Evolutionary conservation across 176 grass and related monocot genomes (phyloP).

Genomic region (Avena atlantica): DNA sequence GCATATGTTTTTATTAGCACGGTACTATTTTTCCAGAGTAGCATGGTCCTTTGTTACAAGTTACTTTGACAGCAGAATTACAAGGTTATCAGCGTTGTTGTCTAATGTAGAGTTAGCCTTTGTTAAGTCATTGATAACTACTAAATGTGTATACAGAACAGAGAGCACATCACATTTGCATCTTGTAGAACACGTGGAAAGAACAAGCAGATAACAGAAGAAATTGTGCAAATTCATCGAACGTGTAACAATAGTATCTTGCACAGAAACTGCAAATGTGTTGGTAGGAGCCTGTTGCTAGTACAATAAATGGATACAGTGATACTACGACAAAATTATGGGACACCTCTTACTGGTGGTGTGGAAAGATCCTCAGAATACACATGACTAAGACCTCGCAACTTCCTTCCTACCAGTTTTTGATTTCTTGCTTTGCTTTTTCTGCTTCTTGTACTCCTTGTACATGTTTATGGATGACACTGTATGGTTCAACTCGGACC

Average conservation of each 20-base stretch:
- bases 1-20: neutral
- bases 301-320: neutral
- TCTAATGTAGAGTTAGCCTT: neutral
- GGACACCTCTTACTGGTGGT: neutral
- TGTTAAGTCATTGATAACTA: neutral
- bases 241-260: neutral
- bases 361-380: neutral
- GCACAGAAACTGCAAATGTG: neutral
- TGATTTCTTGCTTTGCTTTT: conserved; percentile 39
- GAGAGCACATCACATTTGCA: too few species aligned
- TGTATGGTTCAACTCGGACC: conserved; percentile 68
- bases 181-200: neutral
- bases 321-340: neutral
- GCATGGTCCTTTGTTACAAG: too few species aligned
- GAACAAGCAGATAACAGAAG: neutral
- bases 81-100: neutral
- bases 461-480: conserved; percentile 72
- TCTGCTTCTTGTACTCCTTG: conserved; percentile 71
- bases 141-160: neutral
- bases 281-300: neutral
- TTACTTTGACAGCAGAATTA: too few species aligned
- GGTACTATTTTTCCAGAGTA: neutral
- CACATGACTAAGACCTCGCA: conserved; percentile 13
- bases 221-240: conserved; percentile 9
- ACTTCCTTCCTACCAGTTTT: conserved; percentile 41